Base-by-base conservation (phyloP, 208 protist species). In the Wallacemonas sp. region DNA sequence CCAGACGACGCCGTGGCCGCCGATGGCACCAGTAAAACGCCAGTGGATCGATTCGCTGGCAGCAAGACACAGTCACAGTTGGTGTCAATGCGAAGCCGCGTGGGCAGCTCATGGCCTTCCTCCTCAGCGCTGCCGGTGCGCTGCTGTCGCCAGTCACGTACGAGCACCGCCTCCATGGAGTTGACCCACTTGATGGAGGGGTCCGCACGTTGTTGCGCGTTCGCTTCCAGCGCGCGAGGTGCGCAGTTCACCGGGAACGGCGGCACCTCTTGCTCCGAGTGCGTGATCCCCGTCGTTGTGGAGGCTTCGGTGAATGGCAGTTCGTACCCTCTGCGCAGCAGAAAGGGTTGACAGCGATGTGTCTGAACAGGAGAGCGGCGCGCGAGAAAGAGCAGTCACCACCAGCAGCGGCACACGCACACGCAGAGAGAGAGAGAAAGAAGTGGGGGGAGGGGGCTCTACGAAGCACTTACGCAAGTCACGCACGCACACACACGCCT, bases 211-310 rank as follows among this genome's bases (percentile, higher is more conserved):
- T 39, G 50, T 32, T 57, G 50, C 22, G 50, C 50, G 50, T 57
- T 21, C 30, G 50, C 50, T 22, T 57, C 50, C 39, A 63, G 27
- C 37, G 58, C 58, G 10, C 37, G 36, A 50, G 58, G 58, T 37
- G 27, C 58, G 41, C 58, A 63, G 41, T 63, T 63, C 58, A 63
- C 39, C 17, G 58, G 58, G 32, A 42, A 42, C 27, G 37, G 58
- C 29, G 58, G 58, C 58, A 63, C 27, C 58, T 42, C 37, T 22
- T 63, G 58, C 24, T 21, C 58, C n/a, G 39, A 63, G 3, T 57
- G 50, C 58, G 58, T 52, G 9, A 57, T 52, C 41, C 58, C 58
- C 58, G 58, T 63, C 58, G 58, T 63, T 48, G 58, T 63, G 29
- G 26, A n/a, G 0, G 9, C 48, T 8, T 54, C 24, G 46, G 27